phyloP scores from a whole-genome alignment of 2,329 filamentous ascomycete genomes.

The Fusarium cyanostomum region DNA sequence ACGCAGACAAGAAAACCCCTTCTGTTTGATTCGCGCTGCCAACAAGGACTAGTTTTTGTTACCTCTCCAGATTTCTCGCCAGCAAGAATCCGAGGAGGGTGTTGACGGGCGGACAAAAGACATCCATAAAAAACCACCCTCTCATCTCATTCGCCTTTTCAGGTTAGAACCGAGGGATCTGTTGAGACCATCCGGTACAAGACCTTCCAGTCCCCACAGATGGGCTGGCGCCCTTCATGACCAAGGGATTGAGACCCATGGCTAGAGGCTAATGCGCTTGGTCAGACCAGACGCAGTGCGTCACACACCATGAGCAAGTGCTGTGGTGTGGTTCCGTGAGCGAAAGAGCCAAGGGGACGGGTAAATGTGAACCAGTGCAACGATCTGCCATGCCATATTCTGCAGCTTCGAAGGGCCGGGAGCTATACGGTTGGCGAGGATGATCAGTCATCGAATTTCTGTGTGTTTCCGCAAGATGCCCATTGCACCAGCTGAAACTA shows the following conservation, averaged over 20 bases:
- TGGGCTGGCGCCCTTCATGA: slow-evolving; percentile 60
- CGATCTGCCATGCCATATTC: slow-evolving; percentile 16
- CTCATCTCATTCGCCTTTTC: slow-evolving; percentile 62
- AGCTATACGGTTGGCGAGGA: slow-evolving; percentile 52
- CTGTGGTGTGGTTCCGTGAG: slow-evolving; percentile 55
- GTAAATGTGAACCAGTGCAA: slow-evolving; percentile 34
- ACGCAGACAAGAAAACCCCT: slow-evolving; percentile 56
- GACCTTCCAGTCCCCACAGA: slow-evolving; percentile 43
- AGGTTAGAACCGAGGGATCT: slow-evolving; percentile 57
- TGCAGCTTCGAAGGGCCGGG: slow-evolving; percentile 54
- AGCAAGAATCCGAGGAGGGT: slow-evolving; percentile 66
- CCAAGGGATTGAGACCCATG: slow-evolving; percentile 55
- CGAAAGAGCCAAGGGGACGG: slow-evolving; percentile 41
- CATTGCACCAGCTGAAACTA: slow-evolving; percentile 45
- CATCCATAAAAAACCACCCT: slow-evolving; percentile 95
- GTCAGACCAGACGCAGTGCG: slow-evolving; percentile 58
- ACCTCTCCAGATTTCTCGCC: slow-evolving; percentile 69
- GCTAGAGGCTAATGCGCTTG: slow-evolving; percentile 66
- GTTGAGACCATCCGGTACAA: slow-evolving; percentile 39
- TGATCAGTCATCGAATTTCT: slow-evolving; percentile 56
- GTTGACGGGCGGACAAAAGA: slow-evolving; percentile 84
- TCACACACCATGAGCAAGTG: slow-evolving; percentile 56
- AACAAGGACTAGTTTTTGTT: slow-evolving; percentile 95
- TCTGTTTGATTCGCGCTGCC: slow-evolving; percentile 85
- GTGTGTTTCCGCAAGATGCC: slow-evolving; percentile 55